Percentiles rank a stretch among this genome's conserved stretches.
Evolutionary conservation across 2,329 filamentous ascomycete genomes (phyloP).

Genomic region (Cladosporium oxysporum): DNA sequence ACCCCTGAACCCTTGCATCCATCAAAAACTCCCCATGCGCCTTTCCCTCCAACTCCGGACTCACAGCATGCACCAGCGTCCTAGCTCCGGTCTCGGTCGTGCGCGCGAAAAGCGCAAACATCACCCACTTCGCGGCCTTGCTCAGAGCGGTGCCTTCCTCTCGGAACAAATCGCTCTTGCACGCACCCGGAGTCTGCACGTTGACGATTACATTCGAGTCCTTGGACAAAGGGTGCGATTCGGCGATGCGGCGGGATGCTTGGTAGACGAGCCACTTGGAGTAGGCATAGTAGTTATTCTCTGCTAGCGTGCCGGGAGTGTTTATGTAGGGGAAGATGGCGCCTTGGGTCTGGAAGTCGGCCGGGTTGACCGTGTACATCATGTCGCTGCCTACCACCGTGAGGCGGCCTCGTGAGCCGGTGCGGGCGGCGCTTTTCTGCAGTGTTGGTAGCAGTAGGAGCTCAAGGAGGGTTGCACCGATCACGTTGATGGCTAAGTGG

Average conservation of each 20-base stretch:
- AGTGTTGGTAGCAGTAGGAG: constrained; percentile 39
- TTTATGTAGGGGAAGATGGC: constrained; percentile 36
- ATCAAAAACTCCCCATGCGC: constrained; percentile 42
- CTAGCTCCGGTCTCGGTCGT: constrained; percentile 39
- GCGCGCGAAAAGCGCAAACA: constrained; percentile 26
- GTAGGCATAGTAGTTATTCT: constrained; percentile 29
- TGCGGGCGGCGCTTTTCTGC: constrained; percentile 29
- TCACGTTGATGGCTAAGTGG: constrained; percentile 43
- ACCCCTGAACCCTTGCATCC: constrained; percentile 33
- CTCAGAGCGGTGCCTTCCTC: constrained; percentile 22
- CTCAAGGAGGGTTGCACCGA: constrained; percentile 42
- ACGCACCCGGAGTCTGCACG: constrained; percentile 39
- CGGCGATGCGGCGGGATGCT: constrained; percentile 25
- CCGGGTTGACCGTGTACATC: constrained; percentile 34
- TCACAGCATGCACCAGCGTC: constrained; percentile 39
- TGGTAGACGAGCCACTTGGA: constrained; percentile 40
- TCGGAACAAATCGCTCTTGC: constrained; percentile 33
- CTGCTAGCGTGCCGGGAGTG: constrained; percentile 24
- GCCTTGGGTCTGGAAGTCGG: constrained; percentile 32
- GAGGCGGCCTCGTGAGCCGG: constrained; percentile 33
- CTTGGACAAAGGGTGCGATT: constrained; percentile 22
- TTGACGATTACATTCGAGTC: constrained; percentile 38
- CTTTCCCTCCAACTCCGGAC: constrained; percentile 30
- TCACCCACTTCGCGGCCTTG: constrained; percentile 6
- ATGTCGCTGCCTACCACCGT: constrained; percentile 39